Conservation (phyloP, 768 basidiomycete genomes). For the Mycena chlorophos region DNA sequence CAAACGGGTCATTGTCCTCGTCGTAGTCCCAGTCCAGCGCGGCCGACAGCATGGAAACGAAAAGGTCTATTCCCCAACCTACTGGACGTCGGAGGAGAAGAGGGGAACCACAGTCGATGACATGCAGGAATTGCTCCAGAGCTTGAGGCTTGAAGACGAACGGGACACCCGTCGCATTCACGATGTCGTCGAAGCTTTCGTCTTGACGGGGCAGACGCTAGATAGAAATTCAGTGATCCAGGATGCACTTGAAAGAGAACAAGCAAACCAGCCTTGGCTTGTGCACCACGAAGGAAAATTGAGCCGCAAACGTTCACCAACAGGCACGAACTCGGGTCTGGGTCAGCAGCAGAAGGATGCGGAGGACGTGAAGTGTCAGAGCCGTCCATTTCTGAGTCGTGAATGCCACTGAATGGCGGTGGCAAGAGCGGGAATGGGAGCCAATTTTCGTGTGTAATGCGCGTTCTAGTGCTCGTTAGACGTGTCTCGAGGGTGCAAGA, state of each 20-base stretch:
- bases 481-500: too few species aligned
- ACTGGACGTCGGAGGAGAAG: background rate
- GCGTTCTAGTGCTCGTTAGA: too few species aligned
- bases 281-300: background rate
- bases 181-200: background rate
- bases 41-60: background rate
- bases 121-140: background rate
- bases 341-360: too few species aligned
- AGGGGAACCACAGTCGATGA: background rate
- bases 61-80: background rate
- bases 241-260: background rate
- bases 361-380: too few species aligned
- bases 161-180: background rate
- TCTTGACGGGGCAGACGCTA: background rate
- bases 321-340: too few species aligned
- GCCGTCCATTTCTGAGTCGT: too few species aligned
- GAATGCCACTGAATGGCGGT: too few species aligned
- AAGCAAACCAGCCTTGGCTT: background rate
- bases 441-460: too few species aligned
- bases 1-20: background rate
- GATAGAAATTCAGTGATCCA: background rate
- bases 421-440: too few species aligned
- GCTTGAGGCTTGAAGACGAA: background rate
- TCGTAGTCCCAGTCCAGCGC: background rate
- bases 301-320: too few species aligned